Conservation (phyloP, 176 grass and related monocot species). For the Zoysia japonica region DNA sequence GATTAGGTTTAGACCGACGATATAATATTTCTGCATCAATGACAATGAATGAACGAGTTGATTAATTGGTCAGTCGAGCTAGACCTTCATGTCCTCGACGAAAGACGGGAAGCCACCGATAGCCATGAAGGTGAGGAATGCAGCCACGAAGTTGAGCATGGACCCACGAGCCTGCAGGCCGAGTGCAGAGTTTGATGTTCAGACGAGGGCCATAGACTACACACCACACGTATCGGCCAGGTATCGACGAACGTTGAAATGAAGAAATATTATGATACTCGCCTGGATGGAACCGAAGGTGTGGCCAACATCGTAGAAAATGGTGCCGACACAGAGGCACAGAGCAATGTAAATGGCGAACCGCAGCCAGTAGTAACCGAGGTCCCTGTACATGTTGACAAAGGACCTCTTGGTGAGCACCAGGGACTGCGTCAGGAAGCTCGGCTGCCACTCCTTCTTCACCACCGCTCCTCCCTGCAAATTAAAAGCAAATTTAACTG, state of each 20-base stretch:
- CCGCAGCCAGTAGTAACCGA: slow-evolving; percentile 94
- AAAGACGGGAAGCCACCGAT: slow-evolving; percentile 97
- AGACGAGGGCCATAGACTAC: neutral
- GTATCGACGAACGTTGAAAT: too few species aligned
- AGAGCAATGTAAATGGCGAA: slow-evolving; percentile 73
- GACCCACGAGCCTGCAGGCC: slow-evolving; percentile 67
- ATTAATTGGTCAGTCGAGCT: neutral
- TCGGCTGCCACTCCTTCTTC: slow-evolving; percentile 61
- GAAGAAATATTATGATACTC: neutral
- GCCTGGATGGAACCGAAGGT: slow-evolving; percentile 82
- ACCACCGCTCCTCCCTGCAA: slow-evolving; percentile 58
- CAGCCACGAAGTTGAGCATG: slow-evolving; percentile 79
- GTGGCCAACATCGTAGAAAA: slow-evolving; percentile 67
- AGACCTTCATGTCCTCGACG: slow-evolving; percentile 97
- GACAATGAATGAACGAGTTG: neutral
- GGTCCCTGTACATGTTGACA: slow-evolving; percentile 92
- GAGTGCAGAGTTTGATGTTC: neutral
- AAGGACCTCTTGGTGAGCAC: slow-evolving; percentile 90
- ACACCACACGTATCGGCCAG: too few species aligned
- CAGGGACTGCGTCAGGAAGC: slow-evolving; percentile 64
- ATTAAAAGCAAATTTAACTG: neutral
- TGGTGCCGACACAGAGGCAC: slow-evolving; percentile 75
- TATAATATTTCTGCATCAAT: too few species aligned
- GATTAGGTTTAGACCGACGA: too few species aligned
- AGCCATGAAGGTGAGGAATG: slow-evolving; percentile 95